These are phyloP conservation scores for Myriosclerotinia scirpicola DNA, from an alignment of 2,329 filamentous ascomycete species.

Conservation along the genomic window DNA sequence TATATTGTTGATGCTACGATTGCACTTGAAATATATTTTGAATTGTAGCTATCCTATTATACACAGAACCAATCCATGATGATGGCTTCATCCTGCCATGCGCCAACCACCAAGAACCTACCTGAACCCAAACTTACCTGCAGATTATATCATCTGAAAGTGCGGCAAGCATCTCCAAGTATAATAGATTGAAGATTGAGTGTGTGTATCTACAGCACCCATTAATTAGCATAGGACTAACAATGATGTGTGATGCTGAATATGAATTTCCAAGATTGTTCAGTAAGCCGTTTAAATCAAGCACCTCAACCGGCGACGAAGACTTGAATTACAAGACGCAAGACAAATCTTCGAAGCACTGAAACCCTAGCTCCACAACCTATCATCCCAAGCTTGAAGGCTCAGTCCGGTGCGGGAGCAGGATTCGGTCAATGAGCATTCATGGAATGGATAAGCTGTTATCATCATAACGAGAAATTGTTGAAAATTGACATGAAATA, in stretches of 20 bases:
- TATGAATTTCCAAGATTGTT: conserved; percentile 9
- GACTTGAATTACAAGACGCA: conserved; percentile 58
- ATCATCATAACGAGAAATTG: conserved; percentile 50
- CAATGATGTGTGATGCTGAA: conserved; percentile 12
- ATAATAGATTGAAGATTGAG: neutral
- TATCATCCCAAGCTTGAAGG: conserved; percentile 56
- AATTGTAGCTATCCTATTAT: neutral
- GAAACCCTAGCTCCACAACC: conserved; percentile 76
- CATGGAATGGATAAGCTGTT: conserved; percentile 77
- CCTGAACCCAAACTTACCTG: conserved; percentile 7
- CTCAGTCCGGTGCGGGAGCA: conserved; percentile 68
- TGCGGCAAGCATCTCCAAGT: neutral
- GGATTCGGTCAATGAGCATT: conserved; percentile 66
- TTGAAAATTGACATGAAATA: conserved; percentile 23
- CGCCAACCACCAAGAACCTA: neutral
- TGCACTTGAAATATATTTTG: neutral
- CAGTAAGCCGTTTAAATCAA: conserved; percentile 57
- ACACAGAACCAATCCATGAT: neutral
- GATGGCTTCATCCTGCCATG: too few relatives aligned
- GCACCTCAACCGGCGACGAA: conserved; percentile 58
- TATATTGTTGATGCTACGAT: neutral
- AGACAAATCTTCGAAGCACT: conserved; percentile 51
- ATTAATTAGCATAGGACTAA: conserved; percentile 19
- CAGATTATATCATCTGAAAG: neutral
- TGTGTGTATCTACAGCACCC: conserved; percentile 14